phyloP scores from a whole-genome alignment of 306 rosid genomes.

The Glycyrrhiza uralensis region DNA sequence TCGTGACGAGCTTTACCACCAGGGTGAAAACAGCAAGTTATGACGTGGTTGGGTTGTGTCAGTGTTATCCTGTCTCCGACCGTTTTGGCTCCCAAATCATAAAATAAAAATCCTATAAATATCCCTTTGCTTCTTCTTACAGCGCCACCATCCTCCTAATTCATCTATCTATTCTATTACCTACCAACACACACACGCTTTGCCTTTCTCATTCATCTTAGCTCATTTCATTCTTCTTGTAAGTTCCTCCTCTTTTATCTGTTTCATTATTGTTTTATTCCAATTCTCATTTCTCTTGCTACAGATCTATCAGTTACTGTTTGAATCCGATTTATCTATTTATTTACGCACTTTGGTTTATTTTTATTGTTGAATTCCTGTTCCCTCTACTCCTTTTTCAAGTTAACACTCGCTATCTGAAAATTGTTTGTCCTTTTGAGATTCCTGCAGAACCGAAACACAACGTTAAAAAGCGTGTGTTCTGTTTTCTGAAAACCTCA shows the following conservation, averaged over 20 bases:
- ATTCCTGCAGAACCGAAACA: no score
- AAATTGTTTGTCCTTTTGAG: no score
- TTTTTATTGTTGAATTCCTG: not conserved
- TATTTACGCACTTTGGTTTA: not conserved
- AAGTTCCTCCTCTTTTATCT: not conserved
- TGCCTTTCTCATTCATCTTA: not conserved
- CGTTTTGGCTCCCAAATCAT: not conserved
- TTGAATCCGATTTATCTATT: not conserved
- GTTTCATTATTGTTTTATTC: not conserved
- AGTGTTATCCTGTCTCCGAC: slow-evolving; percentile 31
- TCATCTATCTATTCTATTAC: not conserved
- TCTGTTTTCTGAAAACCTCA: no score
- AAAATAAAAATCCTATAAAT: slow-evolving; percentile 36
- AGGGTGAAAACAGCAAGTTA: not conserved
- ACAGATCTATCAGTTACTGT: slow-evolving; percentile 25
- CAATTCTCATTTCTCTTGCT: not conserved
- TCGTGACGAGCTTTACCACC: no score
- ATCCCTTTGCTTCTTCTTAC: not conserved
- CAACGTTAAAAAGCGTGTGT: no score
- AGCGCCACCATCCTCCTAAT: not conserved
- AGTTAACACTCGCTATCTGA: not conserved
- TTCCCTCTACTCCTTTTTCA: not conserved
- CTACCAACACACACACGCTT: not conserved
- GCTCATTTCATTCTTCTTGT: not conserved
- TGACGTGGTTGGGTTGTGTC: slow-evolving; percentile 32